Base-by-base conservation (phyloP, 23 red algal species). In the Gracilariopsis chorda region DNA sequence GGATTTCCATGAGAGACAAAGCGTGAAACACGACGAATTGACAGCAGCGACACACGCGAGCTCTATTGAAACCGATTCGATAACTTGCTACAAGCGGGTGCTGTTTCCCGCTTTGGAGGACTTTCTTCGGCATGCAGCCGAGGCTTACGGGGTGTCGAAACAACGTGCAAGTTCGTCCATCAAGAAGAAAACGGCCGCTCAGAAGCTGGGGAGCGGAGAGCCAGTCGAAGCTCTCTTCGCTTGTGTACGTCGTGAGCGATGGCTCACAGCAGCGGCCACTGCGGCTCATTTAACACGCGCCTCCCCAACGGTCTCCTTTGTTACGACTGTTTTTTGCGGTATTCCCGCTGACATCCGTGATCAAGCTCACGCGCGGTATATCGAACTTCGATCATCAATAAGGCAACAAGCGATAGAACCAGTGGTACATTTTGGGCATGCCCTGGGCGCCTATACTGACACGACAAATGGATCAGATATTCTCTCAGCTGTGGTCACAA, bases 71-170 rank as follows among this genome's bases (percentile, higher is more conserved):
- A 20, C 24, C 11, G 48, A 20, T 27, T 9, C 3, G 21, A 16
- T 28, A 40, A 4, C 76, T 21, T 59, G 51, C 10, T 80, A 80
- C 1, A 39, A 61, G 9, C 37, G 85, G 57, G 49, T 43, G n/a
- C 29, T 46, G 32, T 89, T 89, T 51, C 85, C 85, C 28, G 85
- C 85, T 33, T 51, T 89, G 41, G 36, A n/a, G 24, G 63, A 76
- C 3, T 78, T 77, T 30, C 85, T 89, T n/a, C n/a, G 53, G 7
- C 24, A 57, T 30, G 85, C 85, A 1, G 85, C 85, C 27, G 34
- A 47, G 48, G 33, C 48, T 13, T 89, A 77, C 19, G 8, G 37
- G 2, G 39, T 70, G 27, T 68, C 42, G 62, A 68, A 68, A 27
- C 82, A 4, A 30, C 58, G 14, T n/a, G 25, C 19, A 19, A 17